These are phyloP conservation scores for Hyaloscypha variabilis DNA, from an alignment of 495 filamentous ascomycete species.

Conservation along the genomic window DNA sequence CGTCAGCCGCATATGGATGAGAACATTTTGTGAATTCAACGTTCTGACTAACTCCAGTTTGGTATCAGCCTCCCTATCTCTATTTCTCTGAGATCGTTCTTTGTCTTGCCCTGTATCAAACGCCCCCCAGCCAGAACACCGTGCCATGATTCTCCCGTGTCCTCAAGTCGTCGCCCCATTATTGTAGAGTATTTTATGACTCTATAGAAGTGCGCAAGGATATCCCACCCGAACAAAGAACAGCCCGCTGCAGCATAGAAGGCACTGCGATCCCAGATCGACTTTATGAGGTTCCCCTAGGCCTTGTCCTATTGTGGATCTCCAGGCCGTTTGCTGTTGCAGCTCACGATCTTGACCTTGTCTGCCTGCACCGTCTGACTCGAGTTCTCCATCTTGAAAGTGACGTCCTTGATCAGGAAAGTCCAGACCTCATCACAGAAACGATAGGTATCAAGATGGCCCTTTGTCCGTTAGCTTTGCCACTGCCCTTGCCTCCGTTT, in stretches of 20 bases:
- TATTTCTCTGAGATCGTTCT: conserved; percentile 1
- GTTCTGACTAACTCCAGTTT: background rate
- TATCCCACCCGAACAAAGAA: background rate
- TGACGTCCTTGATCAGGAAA: conserved; percentile 97
- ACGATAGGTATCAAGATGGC: conserved; percentile 97
- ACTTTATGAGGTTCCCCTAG: background rate
- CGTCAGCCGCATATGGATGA: background rate
- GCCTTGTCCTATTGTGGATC: conserved; percentile 25
- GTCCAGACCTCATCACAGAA: conserved; percentile 99
- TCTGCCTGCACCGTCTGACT: conserved; percentile 63
- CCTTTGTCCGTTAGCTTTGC: conserved; percentile 52
- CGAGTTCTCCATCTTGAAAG: conserved; percentile 88
- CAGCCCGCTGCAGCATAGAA: background rate
- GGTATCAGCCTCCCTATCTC: background rate
- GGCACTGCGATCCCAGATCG: background rate
- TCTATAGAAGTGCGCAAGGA: background rate
- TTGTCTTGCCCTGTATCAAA: background rate
- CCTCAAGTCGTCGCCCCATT: background rate
- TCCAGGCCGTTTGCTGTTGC: conserved; percentile 41
- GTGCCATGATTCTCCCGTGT: background rate
- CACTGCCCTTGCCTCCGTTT: conserved; percentile 6
- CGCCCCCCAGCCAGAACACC: background rate
- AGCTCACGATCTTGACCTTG: conserved; percentile 97
- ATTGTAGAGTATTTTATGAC: conserved; percentile 2
- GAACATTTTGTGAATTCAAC: background rate